Conservation (phyloP, 768 basidiomycete species). For the Paxillus involutus region DNA sequence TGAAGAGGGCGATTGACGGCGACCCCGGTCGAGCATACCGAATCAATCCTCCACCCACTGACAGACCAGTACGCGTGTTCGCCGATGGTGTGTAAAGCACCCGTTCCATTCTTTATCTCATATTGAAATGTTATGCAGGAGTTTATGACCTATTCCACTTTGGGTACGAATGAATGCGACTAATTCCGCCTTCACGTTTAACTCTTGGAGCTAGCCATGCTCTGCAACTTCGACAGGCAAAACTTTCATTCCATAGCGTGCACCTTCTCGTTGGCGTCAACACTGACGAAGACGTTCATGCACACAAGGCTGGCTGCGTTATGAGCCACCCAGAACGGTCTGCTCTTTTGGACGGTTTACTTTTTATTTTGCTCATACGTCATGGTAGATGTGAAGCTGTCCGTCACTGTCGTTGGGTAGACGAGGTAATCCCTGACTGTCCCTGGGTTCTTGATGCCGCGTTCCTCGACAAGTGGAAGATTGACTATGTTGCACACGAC, state of each 20-base stretch:
- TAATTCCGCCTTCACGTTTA: constrained; percentile 1
- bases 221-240: constrained; percentile 93
- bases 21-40: constrained; percentile 67
- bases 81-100: constrained; percentile 72
- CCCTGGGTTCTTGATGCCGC: constrained; percentile 87
- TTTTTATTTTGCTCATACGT: not conserved
- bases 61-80: constrained; percentile 84
- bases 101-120: not conserved
- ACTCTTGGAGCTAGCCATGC: constrained; percentile 66
- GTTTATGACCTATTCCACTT: constrained; percentile 99
- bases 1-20: constrained; percentile 74
- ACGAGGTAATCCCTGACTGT: constrained; percentile 86
- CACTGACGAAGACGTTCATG: constrained; percentile 78
- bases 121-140: constrained; percentile 42
- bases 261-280: constrained; percentile 93
- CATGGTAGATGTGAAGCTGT: constrained; percentile 72
- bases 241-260: constrained; percentile 87
- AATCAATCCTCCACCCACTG: constrained; percentile 81
- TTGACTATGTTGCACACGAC: constrained; percentile 98
- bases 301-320: constrained; percentile 79
- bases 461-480: constrained; percentile 81
- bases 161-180: constrained; percentile 53
- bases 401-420: constrained; percentile 97
- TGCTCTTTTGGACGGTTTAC: constrained; percentile 12
- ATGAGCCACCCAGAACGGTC: constrained; percentile 90